phyloP scores from a whole-genome alignment of 2,329 filamentous ascomycete genomes.

The Colletotrichum eremochloae region DNA sequence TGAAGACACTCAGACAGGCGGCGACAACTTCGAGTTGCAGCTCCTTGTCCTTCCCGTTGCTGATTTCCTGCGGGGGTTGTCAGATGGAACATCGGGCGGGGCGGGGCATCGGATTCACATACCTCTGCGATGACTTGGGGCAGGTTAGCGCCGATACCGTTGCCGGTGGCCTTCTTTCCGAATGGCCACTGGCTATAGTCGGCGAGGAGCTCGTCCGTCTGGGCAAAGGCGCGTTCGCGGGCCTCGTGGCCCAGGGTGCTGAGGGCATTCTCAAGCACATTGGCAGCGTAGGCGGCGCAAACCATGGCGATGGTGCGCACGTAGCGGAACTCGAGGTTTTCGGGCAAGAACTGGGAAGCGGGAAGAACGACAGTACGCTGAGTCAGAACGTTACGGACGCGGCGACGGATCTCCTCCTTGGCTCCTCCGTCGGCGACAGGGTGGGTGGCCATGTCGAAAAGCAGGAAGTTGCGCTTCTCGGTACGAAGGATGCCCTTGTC shows the following conservation, averaged over 20 bases:
- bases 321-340: constrained; percentile 94
- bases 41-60: constrained; percentile 90
- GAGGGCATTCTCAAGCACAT: constrained; percentile 97
- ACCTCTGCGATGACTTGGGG: constrained; percentile 86
- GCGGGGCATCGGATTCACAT: constrained; percentile 43
- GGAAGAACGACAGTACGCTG: constrained; percentile 94
- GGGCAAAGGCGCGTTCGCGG: constrained; percentile 92
- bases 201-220: constrained; percentile 94
- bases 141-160: constrained; percentile 92
- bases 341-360: constrained; percentile 88
- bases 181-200: constrained; percentile 99
- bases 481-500: constrained; percentile 99
- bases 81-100: constrained; percentile 12
- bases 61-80: constrained; percentile 73
- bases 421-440: constrained; percentile 95
- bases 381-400: constrained; percentile 92
- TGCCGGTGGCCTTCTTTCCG: constrained; percentile 81
- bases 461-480: constrained; percentile 98
- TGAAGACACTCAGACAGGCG: constrained; percentile 97
- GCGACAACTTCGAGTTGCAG: constrained; percentile 97
- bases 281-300: constrained; percentile 96
- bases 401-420: constrained; percentile 95
- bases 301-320: constrained; percentile 95
- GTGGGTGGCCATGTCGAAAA: constrained; percentile 99
- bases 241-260: constrained; percentile 94